Evolutionary conservation across 805 yeast genomes (phyloP), one percentile per base, ranked within the genome.

Genomic region (Yarrowia divulgata): DNA sequence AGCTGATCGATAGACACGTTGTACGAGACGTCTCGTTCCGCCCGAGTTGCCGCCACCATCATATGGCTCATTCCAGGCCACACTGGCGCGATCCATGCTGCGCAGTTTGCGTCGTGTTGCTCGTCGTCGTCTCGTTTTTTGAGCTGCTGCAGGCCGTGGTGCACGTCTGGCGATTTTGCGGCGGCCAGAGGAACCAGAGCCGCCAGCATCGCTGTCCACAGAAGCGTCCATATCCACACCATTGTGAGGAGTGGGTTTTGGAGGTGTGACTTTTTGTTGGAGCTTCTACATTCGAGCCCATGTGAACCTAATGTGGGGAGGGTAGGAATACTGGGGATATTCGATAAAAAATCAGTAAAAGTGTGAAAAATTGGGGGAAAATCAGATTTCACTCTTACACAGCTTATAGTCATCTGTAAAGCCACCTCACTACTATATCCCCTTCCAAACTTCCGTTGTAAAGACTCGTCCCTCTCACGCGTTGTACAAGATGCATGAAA

Each of bases 11-110:
- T 71, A 18, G 81, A 76, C 18, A 72, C 77, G 43, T 73, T 73
- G 55, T 72, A 72, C 19, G 77, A 66, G 12, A 79, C 69, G 50
- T 79, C 82, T 14, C 83, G 75, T 69, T 79, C 79, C 9, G 79
- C 71, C 34, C 69, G 18, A 23, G 42, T 50, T 0, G 62, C 68
- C 58, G 35, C 70, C 54, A 55, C 50, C 57, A 55, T 50, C 67
- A 66, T 68, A 68, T 35, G 49, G 54, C 55, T 57, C 48, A 45
- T 40, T 34, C 62, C 63, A 12, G 50, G 66, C 66, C 66, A 60
- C 10, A 39, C 42, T n/a, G 66, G 66, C 6, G 66, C 66, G 29
- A 45, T 45, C 66, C 66, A 60, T 34, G 52, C 66, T 8, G 16
- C 13, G 18, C 66, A 60, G 52, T 13, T 60, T 12, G n/a, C 34